Evolutionary conservation across 371 early-diverging fungal genomes (phyloP).

Genomic region (Lichtheimia ramosa): DNA sequence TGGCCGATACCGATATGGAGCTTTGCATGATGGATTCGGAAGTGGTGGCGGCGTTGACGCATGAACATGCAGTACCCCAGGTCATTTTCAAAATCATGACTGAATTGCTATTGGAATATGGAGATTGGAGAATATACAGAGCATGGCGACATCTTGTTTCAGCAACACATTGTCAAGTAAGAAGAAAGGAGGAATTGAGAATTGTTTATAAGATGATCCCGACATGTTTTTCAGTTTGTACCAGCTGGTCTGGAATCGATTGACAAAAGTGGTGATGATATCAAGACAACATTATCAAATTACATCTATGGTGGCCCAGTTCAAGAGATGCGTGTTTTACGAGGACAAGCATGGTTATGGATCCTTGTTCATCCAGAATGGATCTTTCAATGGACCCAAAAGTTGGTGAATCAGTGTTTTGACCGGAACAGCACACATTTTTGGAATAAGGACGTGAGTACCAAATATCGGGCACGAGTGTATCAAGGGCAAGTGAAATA

Average conservation of each 20-base stretch:
- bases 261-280: not conserved
- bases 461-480: not conserved
- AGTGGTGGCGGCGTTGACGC: not conserved
- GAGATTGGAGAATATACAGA: not conserved
- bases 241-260: too few relatives aligned
- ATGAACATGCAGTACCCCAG: not conserved
- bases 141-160: not conserved
- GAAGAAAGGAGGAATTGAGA: too few relatives aligned
- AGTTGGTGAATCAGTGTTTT: not conserved
- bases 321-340: not conserved
- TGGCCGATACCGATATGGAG: too few relatives aligned
- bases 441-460: conserved; percentile 1
- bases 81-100: not conserved
- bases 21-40: too few relatives aligned
- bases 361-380: not conserved
- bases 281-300: not conserved
- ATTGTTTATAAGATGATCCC: too few relatives aligned
- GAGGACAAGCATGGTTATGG: not conserved
- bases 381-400: not conserved
- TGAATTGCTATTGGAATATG: not conserved
- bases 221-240: too few relatives aligned
- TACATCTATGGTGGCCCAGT: not conserved
- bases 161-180: not conserved
- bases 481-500: not conserved
- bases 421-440: not conserved